Base-by-base conservation (phyloP, 2,329 filamentous ascomycete species). In the Tolypocladium paradoxum region DNA sequence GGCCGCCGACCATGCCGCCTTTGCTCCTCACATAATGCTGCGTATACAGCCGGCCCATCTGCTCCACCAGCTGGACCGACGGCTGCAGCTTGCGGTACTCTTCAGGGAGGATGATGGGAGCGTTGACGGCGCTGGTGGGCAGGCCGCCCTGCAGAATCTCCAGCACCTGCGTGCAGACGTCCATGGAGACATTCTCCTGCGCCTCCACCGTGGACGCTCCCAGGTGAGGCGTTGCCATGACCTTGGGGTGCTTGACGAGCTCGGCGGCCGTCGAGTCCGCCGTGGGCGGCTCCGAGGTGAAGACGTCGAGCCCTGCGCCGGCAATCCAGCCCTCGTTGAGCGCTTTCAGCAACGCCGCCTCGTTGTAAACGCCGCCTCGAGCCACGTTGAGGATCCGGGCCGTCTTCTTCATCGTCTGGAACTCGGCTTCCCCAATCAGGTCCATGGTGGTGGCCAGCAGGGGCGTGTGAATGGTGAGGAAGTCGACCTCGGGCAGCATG, bases 151-250 rank as follows among this genome's bases (percentile, higher is more conserved):
- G 74, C 2, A 93, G 73, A 43, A 92, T 88, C 54, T 84, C 79
- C 0, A 87, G 76, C 14, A 91, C 86, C 68, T 93, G 88, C 35
- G 85, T 84, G 67, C 88, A 92, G 9, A 92, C 88, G 60, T 92
- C 88, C 57, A 91, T 79, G 1, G 85, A 88, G 4, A 91, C 88
- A 56, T 90, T 91, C 63, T 92, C 87, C 66, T 93, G 88, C 0
- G 88, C 88, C 74, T 93, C 88, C 35, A 87, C 78, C 0, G 88
- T 93, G 0, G 84, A 88, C 0, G 88, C 88, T 8, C 88, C 88
- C 0, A 93, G 75, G 65, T 93, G 88, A 1, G 88, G 88, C 8
- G 88, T 92, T 1, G 83, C 83, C 2, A 92, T 83, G 0, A 90
- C 87, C 58, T 81, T 84, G 1, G 83, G 79, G 60, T 92, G 88